Percentiles rank a stretch among this genome's conserved stretches.
Conservation (phyloP, 495 filamentous ascomycete species). For the Apiosordaria backusii region DNA sequence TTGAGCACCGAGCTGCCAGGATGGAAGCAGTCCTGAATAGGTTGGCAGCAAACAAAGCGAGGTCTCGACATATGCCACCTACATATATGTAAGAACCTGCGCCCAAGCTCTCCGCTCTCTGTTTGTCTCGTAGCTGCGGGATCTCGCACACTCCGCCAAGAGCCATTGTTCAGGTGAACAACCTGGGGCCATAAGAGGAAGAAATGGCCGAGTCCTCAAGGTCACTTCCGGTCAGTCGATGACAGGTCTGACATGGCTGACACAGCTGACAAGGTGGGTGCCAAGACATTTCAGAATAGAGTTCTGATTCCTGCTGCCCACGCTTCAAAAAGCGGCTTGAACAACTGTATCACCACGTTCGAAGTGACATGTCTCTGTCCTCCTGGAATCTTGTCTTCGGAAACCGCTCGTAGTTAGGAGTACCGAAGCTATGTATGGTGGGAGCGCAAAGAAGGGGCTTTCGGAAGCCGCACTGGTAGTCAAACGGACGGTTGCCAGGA, state of each 20-base stretch:
- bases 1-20: too few species aligned
- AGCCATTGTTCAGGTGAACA: background rate
- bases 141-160: background rate
- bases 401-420: background rate
- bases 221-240: background rate
- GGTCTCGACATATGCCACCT: background rate
- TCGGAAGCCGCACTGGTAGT: conserved; percentile 7
- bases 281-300: background rate
- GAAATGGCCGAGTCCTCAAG: background rate
- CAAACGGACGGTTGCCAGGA: background rate
- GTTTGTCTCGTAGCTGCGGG: background rate
- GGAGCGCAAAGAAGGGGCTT: background rate
- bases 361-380: too few species aligned
- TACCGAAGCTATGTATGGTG: background rate
- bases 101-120: background rate
- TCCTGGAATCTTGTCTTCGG: background rate
- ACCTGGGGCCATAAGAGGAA: background rate
- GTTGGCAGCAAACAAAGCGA: background rate
- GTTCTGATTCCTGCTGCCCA: background rate
- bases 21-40: background rate
- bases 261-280: background rate
- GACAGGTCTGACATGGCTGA: background rate
- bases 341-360: background rate
- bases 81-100: too few species aligned
- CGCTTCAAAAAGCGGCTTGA: background rate